phyloP scores from a whole-genome alignment of 352 stramenopile genomes.

The Pythium brassicae region DNA sequence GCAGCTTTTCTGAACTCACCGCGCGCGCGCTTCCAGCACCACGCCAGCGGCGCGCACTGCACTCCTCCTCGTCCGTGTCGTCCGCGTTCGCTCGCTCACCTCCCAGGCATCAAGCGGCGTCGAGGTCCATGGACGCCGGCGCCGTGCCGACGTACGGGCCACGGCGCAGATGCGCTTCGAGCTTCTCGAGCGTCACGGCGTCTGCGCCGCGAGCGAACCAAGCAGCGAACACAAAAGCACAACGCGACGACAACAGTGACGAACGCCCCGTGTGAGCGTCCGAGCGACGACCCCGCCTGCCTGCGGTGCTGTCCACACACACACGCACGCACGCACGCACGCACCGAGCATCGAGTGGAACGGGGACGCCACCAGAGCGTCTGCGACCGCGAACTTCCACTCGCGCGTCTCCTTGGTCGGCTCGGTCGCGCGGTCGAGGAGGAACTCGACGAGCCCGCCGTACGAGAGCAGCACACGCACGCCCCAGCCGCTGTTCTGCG shows the following conservation, averaged over 20 bases:
- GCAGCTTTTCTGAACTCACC: too few species aligned
- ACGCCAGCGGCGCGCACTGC: too few species aligned
- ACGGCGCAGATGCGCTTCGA: constrained; percentile 45
- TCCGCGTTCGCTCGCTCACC: too few species aligned
- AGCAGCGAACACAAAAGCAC: background rate
- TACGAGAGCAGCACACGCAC: constrained; percentile 62
- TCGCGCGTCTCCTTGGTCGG: constrained; percentile 80
- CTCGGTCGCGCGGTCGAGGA: constrained; percentile 77
- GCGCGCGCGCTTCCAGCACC: too few species aligned
- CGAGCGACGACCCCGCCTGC: too few species aligned
- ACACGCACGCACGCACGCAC: constrained; percentile 5
- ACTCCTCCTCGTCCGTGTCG: too few species aligned
- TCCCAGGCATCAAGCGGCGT: constrained; percentile 37
- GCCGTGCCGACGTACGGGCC: constrained; percentile 62
- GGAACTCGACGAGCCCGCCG: constrained; percentile 82
- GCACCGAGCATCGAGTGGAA: constrained; percentile 56
- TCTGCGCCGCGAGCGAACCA: too few species aligned
- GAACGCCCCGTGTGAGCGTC: too few species aligned
- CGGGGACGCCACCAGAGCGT: constrained; percentile 64
- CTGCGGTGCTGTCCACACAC: background rate
- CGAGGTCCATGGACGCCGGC: constrained; percentile 51
- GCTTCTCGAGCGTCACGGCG: constrained; percentile 41
- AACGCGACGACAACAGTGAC: background rate
- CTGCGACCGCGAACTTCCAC: constrained; percentile 88
- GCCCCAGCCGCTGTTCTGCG: constrained; percentile 78